Evolutionary conservation across 805 yeast genomes (phyloP).

Genomic region (Pichia occidentalis): DNA sequence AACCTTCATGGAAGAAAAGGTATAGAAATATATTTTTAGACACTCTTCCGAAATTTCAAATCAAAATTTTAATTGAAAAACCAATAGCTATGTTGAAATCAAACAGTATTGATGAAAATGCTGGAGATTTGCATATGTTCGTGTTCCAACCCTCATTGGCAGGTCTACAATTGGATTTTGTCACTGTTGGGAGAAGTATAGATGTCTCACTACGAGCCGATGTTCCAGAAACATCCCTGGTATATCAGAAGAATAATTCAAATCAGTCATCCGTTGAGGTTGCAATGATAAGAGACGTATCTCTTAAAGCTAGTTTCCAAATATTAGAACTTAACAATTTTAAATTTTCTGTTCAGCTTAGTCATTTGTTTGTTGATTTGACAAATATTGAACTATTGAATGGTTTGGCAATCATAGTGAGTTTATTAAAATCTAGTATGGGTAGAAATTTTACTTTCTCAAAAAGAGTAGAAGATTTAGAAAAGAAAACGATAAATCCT

Average conservation of each 20-base stretch:
- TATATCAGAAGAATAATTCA: conserved; percentile 17
- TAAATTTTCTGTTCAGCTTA: neutral
- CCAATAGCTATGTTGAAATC: conserved; percentile 24
- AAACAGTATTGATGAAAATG: conserved; percentile 4
- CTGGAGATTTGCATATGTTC: conserved; percentile 17
- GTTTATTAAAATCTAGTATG: conserved; percentile 1
- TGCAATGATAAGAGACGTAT: conserved; percentile 15
- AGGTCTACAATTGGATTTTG: conserved; percentile 15
- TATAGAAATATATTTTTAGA: conserved; percentile 1
- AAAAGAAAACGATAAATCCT: conserved; percentile 8
- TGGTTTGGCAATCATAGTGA: conserved; percentile 17
- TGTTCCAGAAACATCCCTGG: conserved; percentile 18
- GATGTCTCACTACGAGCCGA: conserved; percentile 15
- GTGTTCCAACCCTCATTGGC: conserved; percentile 21
- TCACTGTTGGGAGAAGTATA: conserved; percentile 5
- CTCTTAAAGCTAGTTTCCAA: conserved; percentile 12
- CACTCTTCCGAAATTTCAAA: conserved; percentile 19
- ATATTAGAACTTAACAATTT: neutral
- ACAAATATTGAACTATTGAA: conserved; percentile 25
- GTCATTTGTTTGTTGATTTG: conserved; percentile 18
- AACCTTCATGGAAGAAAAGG: neutral
- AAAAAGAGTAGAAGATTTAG: neutral
- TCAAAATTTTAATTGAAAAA: conserved; percentile 24
- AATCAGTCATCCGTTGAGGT: conserved; percentile 7
- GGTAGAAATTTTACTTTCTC: neutral